Conservation (phyloP, 305 asterid species). For the Striga hermonthica region DNA sequence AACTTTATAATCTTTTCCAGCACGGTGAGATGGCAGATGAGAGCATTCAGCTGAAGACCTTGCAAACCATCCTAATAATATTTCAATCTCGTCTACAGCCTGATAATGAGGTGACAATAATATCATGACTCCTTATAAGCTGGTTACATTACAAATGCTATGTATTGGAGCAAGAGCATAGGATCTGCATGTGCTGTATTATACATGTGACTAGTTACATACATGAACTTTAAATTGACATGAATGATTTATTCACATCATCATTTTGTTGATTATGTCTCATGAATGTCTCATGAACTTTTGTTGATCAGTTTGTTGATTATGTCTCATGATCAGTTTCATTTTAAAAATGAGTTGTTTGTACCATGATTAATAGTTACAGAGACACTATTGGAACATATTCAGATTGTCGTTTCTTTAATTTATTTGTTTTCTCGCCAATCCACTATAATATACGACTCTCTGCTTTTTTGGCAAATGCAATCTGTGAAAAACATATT, state of each 20-base stretch:
- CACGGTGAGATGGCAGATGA: constrained; percentile 98
- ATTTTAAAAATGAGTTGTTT: constrained; percentile 9
- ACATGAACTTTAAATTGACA: constrained; percentile 19
- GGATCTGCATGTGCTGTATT: constrained; percentile 12
- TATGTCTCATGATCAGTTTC: constrained; percentile 13
- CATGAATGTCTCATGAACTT: too few species aligned
- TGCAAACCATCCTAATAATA: constrained; percentile 87
- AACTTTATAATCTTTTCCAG: constrained; percentile 41
- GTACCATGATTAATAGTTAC: constrained; percentile 5
- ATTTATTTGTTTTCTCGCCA: constrained; percentile 22
- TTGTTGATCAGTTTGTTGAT: constrained; percentile 17
- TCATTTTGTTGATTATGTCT: constrained; percentile 16
- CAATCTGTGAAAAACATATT: background rate
- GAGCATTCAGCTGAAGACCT: constrained; percentile 83
- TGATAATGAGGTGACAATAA: constrained; percentile 70
- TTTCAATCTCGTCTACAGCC: constrained; percentile 92
- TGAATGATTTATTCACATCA: constrained; percentile 12
- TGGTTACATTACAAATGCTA: constrained; percentile 11
- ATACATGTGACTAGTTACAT: constrained; percentile 11
- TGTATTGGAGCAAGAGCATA: constrained; percentile 19
- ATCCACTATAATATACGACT: background rate
- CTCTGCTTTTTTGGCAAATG: constrained; percentile 16
- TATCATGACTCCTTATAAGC: constrained; percentile 17
- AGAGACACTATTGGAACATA: background rate
- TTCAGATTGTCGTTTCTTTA: constrained; percentile 6